Evolutionary conservation across 345 rosid species (phyloP).

Genomic region (Aquilaria malaccensis): DNA sequence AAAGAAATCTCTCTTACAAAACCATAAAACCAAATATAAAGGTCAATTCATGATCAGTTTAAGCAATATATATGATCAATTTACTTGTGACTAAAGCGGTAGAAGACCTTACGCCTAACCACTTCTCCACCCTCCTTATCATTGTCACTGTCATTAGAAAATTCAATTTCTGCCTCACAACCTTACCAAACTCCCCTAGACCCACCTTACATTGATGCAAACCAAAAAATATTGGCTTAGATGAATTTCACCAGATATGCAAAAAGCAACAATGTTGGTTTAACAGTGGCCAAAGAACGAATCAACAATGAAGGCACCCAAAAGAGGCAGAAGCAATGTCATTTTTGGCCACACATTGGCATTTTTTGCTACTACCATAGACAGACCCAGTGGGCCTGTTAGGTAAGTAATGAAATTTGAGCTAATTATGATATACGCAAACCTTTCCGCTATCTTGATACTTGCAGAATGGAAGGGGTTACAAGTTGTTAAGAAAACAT

Average conservation of each 20-base stretch:
- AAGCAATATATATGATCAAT: too few relatives aligned
- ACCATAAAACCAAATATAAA: too few relatives aligned
- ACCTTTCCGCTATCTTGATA: conserved; percentile 41
- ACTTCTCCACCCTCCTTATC: too few relatives aligned
- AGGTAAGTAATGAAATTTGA: conserved; percentile 54
- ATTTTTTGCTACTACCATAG: conserved; percentile 44
- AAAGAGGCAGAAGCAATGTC: conserved; percentile 39
- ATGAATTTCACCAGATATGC: conserved; percentile 4
- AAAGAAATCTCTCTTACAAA: too few relatives aligned
- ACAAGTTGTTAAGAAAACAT: neutral
- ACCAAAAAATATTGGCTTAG: too few relatives aligned
- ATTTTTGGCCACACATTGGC: conserved; percentile 53
- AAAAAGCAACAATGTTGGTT: conserved; percentile 40
- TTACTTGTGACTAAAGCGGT: too few relatives aligned
- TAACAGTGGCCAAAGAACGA: conserved; percentile 50
- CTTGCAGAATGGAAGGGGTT: conserved; percentile 13
- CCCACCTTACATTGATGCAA: too few relatives aligned
- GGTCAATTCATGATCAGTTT: too few relatives aligned
- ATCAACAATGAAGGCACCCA: conserved; percentile 61
- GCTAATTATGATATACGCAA: conserved; percentile 37
- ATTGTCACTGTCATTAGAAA: too few relatives aligned
- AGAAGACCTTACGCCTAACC: too few relatives aligned
- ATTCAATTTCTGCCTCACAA: too few relatives aligned
- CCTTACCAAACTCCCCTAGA: too few relatives aligned
- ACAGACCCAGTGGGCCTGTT: conserved; percentile 58